Conservation (phyloP, 257 asterid genomes). For the Jaltomata sinuosa region DNA sequence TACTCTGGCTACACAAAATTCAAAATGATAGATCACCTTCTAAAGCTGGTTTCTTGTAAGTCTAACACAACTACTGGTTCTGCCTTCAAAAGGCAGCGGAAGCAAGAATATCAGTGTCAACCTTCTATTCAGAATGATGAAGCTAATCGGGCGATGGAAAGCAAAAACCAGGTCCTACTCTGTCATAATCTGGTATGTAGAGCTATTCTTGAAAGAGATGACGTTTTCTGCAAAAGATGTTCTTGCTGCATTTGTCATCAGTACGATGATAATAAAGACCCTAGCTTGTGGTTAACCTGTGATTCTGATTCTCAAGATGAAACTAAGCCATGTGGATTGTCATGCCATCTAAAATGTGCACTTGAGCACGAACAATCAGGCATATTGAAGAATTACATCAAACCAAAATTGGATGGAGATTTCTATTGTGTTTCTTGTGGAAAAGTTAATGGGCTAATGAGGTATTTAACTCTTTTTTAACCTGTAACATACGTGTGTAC, state of each 20-base stretch:
- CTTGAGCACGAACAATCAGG: slow-evolving; percentile 52
- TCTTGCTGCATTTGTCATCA: slow-evolving; percentile 67
- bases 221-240: slow-evolving; percentile 67
- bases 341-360: slow-evolving; percentile 82
- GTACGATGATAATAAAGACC: slow-evolving; percentile 86
- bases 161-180: slow-evolving; percentile 15
- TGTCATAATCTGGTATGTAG: slow-evolving; percentile 72
- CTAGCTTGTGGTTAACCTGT: slow-evolving; percentile 73
- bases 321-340: slow-evolving; percentile 58
- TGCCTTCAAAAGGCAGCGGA: slow-evolving; percentile 47
- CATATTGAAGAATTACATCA: slow-evolving; percentile 33
- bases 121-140: slow-evolving; percentile 16
- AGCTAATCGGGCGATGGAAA: slow-evolving; percentile 14
- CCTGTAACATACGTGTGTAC: background rate
- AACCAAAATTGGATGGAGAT: slow-evolving; percentile 60
- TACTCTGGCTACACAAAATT: slow-evolving; percentile 55
- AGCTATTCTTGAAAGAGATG: slow-evolving; percentile 44
- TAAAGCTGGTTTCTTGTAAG: slow-evolving; percentile 40
- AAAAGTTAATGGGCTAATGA: slow-evolving; percentile 60
- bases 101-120: slow-evolving; percentile 12
- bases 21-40: slow-evolving; percentile 55
- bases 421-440: slow-evolving; percentile 72
- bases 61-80: slow-evolving; percentile 25
- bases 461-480: slow-evolving; percentile 27
- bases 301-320: slow-evolving; percentile 48